Base-by-base conservation (phyloP, 179 eudicot genomes). In the Gypsophila paniculata region DNA sequence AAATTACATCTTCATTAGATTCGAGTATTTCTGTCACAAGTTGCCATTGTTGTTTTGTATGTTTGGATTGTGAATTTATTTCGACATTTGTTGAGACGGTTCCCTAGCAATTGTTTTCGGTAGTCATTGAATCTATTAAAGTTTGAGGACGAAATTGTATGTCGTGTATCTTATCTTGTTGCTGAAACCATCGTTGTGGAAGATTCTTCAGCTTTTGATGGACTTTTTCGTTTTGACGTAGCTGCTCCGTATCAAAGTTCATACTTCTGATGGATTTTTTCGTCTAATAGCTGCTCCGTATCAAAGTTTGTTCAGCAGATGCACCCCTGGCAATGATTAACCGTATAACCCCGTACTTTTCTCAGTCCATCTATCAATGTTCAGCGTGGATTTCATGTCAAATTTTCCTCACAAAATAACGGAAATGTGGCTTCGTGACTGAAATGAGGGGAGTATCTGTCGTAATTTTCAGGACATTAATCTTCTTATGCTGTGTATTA, bases 41-140 rank as follows among this genome's bases (percentile, higher is more conserved):
- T 54, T 84, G 74, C 12, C 48, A 65, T 58, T 76, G 61, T 61
- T 75, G 46, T 73, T 81, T 70, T 69, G 71, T 62, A n/a, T 29
- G 10, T 65, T 53, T 77, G 61, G 68, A 71, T 75, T 80, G 77
- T 68, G 59, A 72, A 65, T 78, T 75, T 71, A 46, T 75, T 76
- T 62, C 29, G 62, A 26, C 53, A 25, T 73, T 54, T 54, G 55
- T 51, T n/a, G 26, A 38, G 63, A 68, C 38, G 61, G 74, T 71
- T 80, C 70, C 74, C 78, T 82, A 65, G 42, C 59, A 44, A 64
- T 19, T 66, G 69, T 60, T 64, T 23, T 18, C 62, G 19, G 62
- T 48, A 11, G n/a, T 25, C 17, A 29, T 21, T 13, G 53, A 44
- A 39, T 65, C 15, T 65, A 14, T 23, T 4, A 0, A 65, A 46